A percentile compares a stretch with the other conserved stretches of the same genome.
Evolutionary conservation across 164 flowering plant genomes (phyloP).

Genomic region (Chimonanthus salicifolius): DNA sequence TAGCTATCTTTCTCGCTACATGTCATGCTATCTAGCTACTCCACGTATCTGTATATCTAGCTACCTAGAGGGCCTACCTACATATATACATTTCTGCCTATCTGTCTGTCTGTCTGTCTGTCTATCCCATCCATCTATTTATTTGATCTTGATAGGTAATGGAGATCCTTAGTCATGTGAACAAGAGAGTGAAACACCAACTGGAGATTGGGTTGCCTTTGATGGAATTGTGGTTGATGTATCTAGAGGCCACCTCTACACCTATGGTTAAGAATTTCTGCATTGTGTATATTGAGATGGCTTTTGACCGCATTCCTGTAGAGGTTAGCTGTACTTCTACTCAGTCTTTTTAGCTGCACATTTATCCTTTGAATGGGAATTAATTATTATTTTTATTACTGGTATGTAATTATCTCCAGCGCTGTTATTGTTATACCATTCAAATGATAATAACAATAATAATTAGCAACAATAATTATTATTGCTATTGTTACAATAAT

Average conservation of each 20-base stretch:
- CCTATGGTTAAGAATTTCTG: constrained; percentile 89
- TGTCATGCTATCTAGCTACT: too few relatives aligned
- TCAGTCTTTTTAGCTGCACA: neutral
- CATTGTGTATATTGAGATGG: constrained; percentile 94
- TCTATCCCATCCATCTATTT: too few relatives aligned
- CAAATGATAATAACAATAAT: too few relatives aligned
- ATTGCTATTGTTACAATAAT: neutral
- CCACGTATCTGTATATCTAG: neutral
- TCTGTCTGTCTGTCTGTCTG: too few relatives aligned
- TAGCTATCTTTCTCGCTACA: too few relatives aligned
- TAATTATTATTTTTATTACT: neutral
- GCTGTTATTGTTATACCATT: too few relatives aligned
- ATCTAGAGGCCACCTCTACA: constrained; percentile 42
- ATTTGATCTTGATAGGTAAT: constrained; percentile 45
- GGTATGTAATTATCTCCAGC: too few relatives aligned
- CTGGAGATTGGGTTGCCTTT: constrained; percentile 70
- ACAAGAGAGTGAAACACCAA: constrained; percentile 92
- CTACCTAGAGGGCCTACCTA: neutral
- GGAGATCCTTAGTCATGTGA: constrained; percentile 86
- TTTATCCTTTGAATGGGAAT: neutral
- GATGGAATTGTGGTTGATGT: constrained; percentile 68
- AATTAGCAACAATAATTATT: too few relatives aligned
- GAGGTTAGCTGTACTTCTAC: constrained; percentile 45
- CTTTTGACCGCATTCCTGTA: constrained; percentile 54
- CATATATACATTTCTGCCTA: too few relatives aligned